Evolutionary conservation across 2,329 filamentous ascomycete species (phyloP).

Genomic region (Fusarium succisae): DNA sequence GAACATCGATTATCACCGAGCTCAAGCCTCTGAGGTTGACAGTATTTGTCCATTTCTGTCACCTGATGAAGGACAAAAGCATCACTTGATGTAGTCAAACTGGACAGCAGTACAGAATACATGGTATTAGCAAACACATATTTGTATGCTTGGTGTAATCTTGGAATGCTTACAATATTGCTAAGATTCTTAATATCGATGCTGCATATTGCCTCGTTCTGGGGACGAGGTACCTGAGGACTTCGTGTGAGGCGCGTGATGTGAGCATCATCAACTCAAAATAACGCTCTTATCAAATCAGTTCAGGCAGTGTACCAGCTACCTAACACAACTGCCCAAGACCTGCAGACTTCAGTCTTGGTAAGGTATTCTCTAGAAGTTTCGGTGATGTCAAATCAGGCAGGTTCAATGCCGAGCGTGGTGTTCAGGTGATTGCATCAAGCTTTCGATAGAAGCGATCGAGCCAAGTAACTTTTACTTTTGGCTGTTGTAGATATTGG

Average conservation of each 20-base stretch:
- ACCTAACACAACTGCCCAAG: too few species aligned
- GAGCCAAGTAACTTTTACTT: background rate
- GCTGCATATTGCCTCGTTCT: background rate
- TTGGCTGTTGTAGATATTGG: background rate
- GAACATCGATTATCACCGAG: background rate
- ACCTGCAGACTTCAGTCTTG: background rate
- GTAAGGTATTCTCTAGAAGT: constrained; percentile 7
- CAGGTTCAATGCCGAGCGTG: background rate
- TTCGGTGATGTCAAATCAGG: constrained; percentile 19
- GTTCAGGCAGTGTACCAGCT: too few species aligned
- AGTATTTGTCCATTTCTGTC: background rate
- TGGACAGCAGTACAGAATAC: background rate
- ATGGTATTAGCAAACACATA: background rate
- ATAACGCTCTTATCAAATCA: too few species aligned
- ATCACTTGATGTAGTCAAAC: background rate
- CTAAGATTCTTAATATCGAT: too few species aligned
- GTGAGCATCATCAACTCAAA: too few species aligned
- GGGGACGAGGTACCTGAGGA: background rate
- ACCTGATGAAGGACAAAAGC: background rate
- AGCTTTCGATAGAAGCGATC: background rate
- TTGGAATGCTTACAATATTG: too few species aligned
- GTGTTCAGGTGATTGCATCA: constrained; percentile 20
- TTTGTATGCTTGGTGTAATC: too few species aligned
- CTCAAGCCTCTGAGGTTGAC: background rate
- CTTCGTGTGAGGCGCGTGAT: too few species aligned